Evolutionary conservation across 2,329 filamentous ascomycete species (phyloP).

Genomic region (Hypocreales sp.): DNA sequence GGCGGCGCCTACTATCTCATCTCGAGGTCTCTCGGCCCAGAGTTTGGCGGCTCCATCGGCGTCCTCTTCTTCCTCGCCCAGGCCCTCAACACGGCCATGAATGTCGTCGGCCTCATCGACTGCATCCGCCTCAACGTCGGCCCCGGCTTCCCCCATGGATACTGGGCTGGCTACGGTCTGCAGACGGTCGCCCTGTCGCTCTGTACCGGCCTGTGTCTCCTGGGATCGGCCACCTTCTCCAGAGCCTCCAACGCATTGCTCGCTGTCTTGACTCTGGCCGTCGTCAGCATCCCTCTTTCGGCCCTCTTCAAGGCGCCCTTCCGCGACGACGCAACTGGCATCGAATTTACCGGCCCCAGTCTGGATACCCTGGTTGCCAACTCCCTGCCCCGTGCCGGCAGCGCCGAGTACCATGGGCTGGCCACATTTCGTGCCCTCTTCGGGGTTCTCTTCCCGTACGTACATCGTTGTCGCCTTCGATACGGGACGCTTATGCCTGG

Average conservation of each 20-base stretch:
- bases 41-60: conserved; percentile 80
- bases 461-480: conserved; percentile 8
- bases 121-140: conserved; percentile 68
- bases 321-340: conserved; percentile 39
- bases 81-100: conserved; percentile 74
- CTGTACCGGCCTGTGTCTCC: conserved; percentile 62
- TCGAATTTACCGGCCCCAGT: conserved; percentile 68
- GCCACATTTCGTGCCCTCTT: conserved; percentile 71
- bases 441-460: conserved; percentile 63
- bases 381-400: conserved; percentile 52
- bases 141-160: conserved; percentile 47
- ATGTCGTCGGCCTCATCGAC: conserved; percentile 73
- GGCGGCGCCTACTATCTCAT: conserved; percentile 84
- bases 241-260: conserved; percentile 66
- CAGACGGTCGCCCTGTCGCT: conserved; percentile 54
- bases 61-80: conserved; percentile 86
- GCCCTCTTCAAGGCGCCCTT: conserved; percentile 55
- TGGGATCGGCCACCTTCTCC: conserved; percentile 67
- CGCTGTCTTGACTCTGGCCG: conserved; percentile 53
- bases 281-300: conserved; percentile 73
- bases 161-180: conserved; percentile 65
- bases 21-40: conserved; percentile 69
- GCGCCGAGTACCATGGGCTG: conserved; percentile 43
- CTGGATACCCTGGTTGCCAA: conserved; percentile 58
- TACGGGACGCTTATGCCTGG: background rate